These are phyloP conservation scores for Elymus sibiricus DNA, from an alignment of 176 grass and related monocot genomes.

Conservation along the genomic window DNA sequence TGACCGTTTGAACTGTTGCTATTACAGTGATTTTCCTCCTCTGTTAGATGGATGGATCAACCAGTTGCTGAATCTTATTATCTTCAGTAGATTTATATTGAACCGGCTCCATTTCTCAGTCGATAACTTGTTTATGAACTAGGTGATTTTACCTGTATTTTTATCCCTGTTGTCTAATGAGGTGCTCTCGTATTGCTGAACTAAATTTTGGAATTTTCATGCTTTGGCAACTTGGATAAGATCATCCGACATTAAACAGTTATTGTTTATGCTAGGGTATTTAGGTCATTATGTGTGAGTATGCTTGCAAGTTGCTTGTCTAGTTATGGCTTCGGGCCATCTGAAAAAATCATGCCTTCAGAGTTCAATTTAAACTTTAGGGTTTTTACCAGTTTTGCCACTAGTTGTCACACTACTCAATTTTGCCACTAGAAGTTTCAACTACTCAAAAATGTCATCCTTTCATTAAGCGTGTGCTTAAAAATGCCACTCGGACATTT, in stretches of 20 bases:
- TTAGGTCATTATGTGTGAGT: background rate
- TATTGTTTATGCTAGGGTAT: background rate
- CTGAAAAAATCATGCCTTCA: background rate
- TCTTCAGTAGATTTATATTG: background rate
- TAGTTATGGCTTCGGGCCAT: background rate
- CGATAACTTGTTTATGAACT: background rate
- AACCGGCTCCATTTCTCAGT: background rate
- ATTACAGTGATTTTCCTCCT: background rate
- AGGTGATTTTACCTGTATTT: background rate
- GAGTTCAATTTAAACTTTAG: background rate
- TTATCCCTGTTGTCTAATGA: background rate
- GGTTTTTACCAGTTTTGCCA: too few relatives aligned
- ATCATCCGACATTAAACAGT: background rate
- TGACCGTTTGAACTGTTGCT: background rate
- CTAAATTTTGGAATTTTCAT: background rate
- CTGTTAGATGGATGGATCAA: background rate
- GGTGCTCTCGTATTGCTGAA: background rate
- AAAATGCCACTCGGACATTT: too few relatives aligned
- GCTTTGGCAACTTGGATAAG: conserved; percentile 5
- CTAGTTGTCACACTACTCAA: too few relatives aligned
- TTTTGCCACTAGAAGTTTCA: too few relatives aligned
- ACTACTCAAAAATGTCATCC: too few relatives aligned
- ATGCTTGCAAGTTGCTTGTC: background rate
- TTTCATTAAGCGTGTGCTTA: too few relatives aligned
- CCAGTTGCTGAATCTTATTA: background rate